These are phyloP conservation scores for Ambrosia artemisiifolia DNA, from an alignment of 129 eudicot genomes.

Conservation along the genomic window DNA sequence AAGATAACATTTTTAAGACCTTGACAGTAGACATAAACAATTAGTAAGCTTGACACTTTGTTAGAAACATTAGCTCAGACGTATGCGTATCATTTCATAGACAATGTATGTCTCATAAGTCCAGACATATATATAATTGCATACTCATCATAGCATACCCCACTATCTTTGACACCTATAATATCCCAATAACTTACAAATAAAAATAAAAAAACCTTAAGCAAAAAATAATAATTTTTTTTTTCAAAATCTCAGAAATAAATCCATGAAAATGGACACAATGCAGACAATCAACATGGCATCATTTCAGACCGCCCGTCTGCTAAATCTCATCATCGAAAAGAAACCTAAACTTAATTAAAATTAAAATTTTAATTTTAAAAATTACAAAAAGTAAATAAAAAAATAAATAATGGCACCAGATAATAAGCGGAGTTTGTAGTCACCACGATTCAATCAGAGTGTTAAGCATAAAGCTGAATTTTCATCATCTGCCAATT, in stretches of 20 bases:
- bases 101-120: constrained; percentile 52
- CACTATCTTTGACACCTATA: too few relatives aligned
- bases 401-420: constrained; percentile 37
- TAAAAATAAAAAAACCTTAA: too few relatives aligned
- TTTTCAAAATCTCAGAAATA: constrained; percentile 47
- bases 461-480: constrained; percentile 50
- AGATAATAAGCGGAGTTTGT: constrained; percentile 77
- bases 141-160: constrained; percentile 41
- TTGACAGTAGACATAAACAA: too few relatives aligned
- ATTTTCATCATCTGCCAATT: constrained; percentile 52
- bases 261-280: constrained; percentile 41
- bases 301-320: constrained; percentile 73
- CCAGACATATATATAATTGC: constrained; percentile 58
- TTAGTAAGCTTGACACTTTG: too few relatives aligned
- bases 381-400: too few relatives aligned
- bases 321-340: constrained; percentile 61
- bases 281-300: constrained; percentile 94
- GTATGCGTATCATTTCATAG: constrained; percentile 46
- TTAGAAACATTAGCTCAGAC: constrained; percentile 39
- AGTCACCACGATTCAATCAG: constrained; percentile 50
- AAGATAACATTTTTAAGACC: too few relatives aligned
- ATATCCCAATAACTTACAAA: neutral
- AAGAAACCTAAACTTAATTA: neutral
- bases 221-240: too few relatives aligned
- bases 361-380: neutral